Base-by-base conservation (phyloP, 805 yeast species). In the Lachancea kluyveri region DNA sequence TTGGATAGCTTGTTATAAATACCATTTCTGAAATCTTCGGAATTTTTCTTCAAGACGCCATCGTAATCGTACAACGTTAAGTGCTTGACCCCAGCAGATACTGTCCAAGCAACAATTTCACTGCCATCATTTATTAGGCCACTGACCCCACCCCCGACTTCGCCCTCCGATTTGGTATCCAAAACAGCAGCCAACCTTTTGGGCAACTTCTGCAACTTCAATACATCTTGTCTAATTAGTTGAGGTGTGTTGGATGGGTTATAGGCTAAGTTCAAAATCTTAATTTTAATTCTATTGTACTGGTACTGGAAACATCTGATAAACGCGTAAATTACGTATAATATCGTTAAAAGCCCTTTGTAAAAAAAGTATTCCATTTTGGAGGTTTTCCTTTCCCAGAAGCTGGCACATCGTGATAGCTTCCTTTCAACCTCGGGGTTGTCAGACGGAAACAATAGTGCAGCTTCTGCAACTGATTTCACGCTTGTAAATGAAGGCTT, bases 101-200 rank as follows among this genome's bases (percentile, higher is more conserved):
- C 56, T 23, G 86, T 70, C 98, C 98, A 92, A 5, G 92, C 77
- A 1, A 76, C 70, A 21, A 88, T 41, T 48, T 88, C 95, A 28
- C 88, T 72, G 5, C 79, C 70, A 46, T 84, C 84, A 43, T 74
- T 77, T 46, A 88, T 65, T 25, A 90, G 64, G 0, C 94, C 95
- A 39, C 79, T 84, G 25, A 80, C 57, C 2, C 96, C 96, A 19
- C 95, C 95, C 38, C 87, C 90, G 46, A 85, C 94, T 45, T 79
- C 90, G 40, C 80, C 83, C 36, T 77, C 86, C 17, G 79, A 70
- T 49, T 77, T 78, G 52, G 77, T 69, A 44, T 74, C 77, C 36
- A 92, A 60, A n/a, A 90, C 76, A 13, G 83, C 76, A 6, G 94
- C 80, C 14, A 92, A 48, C 30, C 82, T 70, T 42, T 68, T 71